Evolutionary conservation across 257 asterid species (phyloP).

Genomic region (Solanum piurae): DNA sequence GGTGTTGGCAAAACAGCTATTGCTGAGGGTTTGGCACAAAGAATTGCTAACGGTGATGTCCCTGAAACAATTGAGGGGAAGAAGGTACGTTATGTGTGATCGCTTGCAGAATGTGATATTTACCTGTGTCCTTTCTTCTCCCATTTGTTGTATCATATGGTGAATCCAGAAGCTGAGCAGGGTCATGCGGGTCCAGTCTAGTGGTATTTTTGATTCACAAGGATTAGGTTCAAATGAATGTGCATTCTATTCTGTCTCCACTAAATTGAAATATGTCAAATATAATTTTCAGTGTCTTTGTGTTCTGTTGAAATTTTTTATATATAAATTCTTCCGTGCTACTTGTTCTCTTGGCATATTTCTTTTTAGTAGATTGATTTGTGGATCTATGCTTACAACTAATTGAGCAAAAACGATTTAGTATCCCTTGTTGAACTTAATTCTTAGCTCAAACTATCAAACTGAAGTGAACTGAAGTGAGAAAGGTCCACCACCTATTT

Average conservation of each 20-base stretch:
- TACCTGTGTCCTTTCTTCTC: neutral
- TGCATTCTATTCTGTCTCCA: neutral
- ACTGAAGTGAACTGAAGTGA: neutral
- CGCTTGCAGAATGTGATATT: neutral
- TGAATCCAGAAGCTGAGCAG: neutral
- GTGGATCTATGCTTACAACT: neutral
- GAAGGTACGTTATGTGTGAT: constrained; percentile 40
- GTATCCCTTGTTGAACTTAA: neutral
- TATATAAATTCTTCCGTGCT: neutral
- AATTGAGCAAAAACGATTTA: neutral
- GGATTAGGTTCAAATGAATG: neutral
- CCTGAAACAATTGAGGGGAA: constrained; percentile 98
- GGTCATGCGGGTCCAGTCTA: neutral
- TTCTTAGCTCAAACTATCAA: neutral
- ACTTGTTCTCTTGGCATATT: neutral
- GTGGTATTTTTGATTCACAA: neutral
- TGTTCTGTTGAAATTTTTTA: neutral
- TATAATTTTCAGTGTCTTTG: neutral
- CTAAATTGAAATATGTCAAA: neutral
- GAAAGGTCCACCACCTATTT: neutral
- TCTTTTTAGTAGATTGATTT: neutral
- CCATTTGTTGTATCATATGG: neutral
- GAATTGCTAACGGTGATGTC: constrained; percentile 89
- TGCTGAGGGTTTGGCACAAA: constrained; percentile 97
- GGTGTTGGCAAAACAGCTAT: constrained; percentile 99